A percentile compares a stretch with the other conserved stretches of the same genome.
Conservation (phyloP, 23 red algal species). For the Gracilaria vermiculophylla region DNA sequence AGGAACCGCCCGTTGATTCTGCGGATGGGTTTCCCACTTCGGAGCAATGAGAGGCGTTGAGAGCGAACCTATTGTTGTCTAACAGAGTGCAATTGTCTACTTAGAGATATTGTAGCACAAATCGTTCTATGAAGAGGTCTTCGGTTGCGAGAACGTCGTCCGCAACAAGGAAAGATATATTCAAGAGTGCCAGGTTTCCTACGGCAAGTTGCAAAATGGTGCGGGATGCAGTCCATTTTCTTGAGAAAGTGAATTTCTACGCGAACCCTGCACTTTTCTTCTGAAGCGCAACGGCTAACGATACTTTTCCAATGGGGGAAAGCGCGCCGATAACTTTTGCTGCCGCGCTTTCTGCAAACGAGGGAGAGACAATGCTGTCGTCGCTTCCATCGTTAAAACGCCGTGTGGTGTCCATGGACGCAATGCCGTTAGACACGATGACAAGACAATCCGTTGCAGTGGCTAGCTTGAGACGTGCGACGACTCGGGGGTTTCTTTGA, state of each 20-base stretch:
- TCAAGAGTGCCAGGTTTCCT: not conserved
- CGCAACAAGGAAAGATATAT: not conserved
- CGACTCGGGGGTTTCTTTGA: too few species aligned
- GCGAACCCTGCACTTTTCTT: not conserved
- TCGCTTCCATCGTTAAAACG: slow-evolving; percentile 26
- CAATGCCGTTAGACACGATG: too few species aligned
- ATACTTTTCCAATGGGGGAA: not conserved
- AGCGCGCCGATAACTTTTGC: not conserved
- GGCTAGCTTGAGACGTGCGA: too few species aligned
- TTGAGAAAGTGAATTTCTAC: not conserved
- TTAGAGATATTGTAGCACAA: not conserved
- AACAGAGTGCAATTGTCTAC: not conserved
- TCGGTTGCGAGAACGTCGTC: not conserved
- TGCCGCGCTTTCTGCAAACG: not conserved
- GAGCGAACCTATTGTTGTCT: not conserved
- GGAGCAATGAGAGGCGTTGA: not conserved
- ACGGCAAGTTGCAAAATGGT: not conserved
- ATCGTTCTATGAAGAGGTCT: not conserved
- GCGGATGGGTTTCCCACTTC: not conserved
- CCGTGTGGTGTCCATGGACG: too few species aligned
- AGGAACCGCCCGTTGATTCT: not conserved
- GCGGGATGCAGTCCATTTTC: not conserved
- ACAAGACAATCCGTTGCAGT: too few species aligned
- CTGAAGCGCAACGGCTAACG: not conserved
- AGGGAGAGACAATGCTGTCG: slow-evolving; percentile 7